These are phyloP conservation scores for Monotropa hypopitys DNA, from an alignment of 179 eudicot genomes.

Conservation along the genomic window DNA sequence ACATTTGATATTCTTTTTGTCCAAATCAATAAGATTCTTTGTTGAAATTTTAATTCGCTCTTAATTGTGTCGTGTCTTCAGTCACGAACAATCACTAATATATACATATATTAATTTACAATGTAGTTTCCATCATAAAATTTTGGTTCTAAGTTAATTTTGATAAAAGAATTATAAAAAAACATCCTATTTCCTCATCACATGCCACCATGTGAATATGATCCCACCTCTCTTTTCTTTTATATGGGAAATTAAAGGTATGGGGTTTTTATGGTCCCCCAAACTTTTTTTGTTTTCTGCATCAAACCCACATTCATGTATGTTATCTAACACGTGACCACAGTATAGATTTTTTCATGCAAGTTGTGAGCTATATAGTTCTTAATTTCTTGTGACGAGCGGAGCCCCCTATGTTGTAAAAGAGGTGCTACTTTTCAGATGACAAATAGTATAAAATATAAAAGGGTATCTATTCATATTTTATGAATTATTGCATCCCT, in stretches of 20 bases:
- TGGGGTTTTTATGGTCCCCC: constrained; percentile 26
- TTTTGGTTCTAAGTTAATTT: no score
- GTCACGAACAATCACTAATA: no score
- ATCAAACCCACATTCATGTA: constrained; percentile 5
- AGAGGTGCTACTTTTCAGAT: constrained; percentile 6
- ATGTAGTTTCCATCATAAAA: neutral
- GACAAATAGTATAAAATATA: no score
- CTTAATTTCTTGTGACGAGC: neutral
- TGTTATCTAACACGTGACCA: constrained; percentile 2
- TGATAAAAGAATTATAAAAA: neutral
- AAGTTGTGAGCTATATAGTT: constrained; percentile 5
- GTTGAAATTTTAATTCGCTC: no score
- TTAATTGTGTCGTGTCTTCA: no score
- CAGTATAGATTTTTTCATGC: neutral
- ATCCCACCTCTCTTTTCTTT: neutral
- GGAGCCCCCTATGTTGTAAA: neutral
- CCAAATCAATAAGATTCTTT: no score
- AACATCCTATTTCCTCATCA: constrained; percentile 13
- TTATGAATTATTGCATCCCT: no score
- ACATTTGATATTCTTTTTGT: no score
- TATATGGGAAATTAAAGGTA: constrained; percentile 12
- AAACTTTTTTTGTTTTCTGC: constrained; percentile 5
- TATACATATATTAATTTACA: no score
- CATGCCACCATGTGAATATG: constrained; percentile 16
- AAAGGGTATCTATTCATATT: no score